Conservation (phyloP, 73 alveolate species). For the Diophrys sp. region DNA sequence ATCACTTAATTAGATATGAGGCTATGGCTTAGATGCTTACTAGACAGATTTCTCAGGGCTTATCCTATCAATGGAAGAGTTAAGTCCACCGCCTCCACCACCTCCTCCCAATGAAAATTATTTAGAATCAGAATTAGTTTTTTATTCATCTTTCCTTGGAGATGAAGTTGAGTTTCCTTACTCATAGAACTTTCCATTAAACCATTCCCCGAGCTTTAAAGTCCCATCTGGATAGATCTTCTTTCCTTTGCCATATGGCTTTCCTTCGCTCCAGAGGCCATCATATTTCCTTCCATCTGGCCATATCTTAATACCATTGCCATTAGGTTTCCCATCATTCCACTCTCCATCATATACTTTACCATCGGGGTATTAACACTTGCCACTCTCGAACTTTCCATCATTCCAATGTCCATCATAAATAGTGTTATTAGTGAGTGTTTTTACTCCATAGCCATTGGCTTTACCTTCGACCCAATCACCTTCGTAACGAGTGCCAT, state of each 20-base stretch:
- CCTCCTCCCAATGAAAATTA: no score
- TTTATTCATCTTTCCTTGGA: no score
- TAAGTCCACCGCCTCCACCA: neutral
- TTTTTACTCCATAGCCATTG: constrained; percentile 38
- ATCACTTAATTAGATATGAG: neutral
- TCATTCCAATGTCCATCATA: constrained; percentile 62
- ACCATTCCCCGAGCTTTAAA: constrained; percentile 22
- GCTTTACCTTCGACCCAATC: constrained; percentile 49
- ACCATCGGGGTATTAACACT: constrained; percentile 63
- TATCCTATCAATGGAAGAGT: neutral
- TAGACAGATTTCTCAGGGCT: neutral
- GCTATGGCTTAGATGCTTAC: neutral
- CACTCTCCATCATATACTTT: constrained; percentile 56
- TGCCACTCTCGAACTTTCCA: constrained; percentile 53
- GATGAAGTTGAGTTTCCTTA: no score
- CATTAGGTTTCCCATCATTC: constrained; percentile 48
- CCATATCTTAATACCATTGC: constrained; percentile 55
- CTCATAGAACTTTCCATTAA: neutral
- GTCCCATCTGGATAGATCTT: constrained; percentile 45
- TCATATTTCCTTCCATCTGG: constrained; percentile 51
- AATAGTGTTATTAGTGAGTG: constrained; percentile 17
- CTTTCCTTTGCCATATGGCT: constrained; percentile 51
- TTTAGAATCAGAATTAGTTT: no score
- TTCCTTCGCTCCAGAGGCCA: constrained; percentile 44
- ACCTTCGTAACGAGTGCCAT: constrained; percentile 57